phyloP scores from a whole-genome alignment of 2,329 filamentous ascomycete genomes.

The Ophiocordyceps camponoti-leonardi region DNA sequence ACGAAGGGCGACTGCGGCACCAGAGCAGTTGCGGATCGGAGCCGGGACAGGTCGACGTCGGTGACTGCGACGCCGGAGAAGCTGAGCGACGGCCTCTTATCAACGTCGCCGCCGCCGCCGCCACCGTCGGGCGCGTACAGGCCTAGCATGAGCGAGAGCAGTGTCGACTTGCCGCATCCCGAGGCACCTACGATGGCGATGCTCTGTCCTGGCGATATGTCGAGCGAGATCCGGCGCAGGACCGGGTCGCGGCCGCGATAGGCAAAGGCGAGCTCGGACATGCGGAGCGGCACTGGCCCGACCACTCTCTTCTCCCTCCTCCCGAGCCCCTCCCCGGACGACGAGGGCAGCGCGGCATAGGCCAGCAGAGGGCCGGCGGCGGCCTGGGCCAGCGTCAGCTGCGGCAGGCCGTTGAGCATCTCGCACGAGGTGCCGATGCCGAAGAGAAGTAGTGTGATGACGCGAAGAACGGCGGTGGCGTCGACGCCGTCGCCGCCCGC shows the following conservation, averaged over 20 bases:
- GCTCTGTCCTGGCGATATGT: constrained; percentile 43
- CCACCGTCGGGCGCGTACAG: constrained; percentile 42
- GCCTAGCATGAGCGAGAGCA: constrained; percentile 56
- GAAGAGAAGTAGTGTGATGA: constrained; percentile 73
- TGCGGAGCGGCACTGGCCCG: constrained; percentile 26
- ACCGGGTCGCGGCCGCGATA: constrained; percentile 47
- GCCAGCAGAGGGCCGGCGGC: constrained; percentile 57
- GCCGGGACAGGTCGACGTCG: constrained; percentile 37
- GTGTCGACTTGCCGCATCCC: constrained; percentile 81
- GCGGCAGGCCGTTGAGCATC: constrained; percentile 60
- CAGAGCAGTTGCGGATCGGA: constrained; percentile 46
- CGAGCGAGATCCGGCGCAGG: constrained; percentile 48
- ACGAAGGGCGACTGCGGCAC: constrained; percentile 57
- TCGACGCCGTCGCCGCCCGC: constrained; percentile 25
- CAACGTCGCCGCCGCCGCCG: not conserved
- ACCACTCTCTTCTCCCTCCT: constrained; percentile 13
- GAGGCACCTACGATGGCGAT: constrained; percentile 70
- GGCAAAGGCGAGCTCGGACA: constrained; percentile 43
- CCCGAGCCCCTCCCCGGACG: constrained; percentile 38
- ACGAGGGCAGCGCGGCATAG: constrained; percentile 42
- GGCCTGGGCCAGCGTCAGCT: constrained; percentile 57
- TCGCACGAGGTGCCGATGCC: constrained; percentile 56
- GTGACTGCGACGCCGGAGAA: constrained; percentile 41
- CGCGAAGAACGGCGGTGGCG: constrained; percentile 47
- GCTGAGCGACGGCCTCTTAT: constrained; percentile 22